Conservation (phyloP, 768 basidiomycete genomes). For the Clavaria fumosa region DNA sequence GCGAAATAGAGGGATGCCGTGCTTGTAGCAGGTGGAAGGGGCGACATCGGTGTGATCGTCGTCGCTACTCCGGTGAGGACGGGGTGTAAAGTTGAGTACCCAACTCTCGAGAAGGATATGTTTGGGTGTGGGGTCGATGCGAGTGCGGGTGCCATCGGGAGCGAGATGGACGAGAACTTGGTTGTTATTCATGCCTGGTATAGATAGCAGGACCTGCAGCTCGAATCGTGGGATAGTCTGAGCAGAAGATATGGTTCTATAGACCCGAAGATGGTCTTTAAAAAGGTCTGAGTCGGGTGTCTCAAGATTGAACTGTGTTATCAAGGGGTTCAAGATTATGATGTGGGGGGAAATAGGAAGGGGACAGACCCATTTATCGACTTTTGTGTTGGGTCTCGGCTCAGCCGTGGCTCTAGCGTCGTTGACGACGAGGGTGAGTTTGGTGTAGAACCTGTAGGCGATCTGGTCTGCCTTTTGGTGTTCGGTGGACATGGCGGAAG, state of each 20-base stretch:
- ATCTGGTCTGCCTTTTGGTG: conserved; percentile 70
- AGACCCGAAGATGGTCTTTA: conserved; percentile 43
- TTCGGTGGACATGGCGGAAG: conserved; percentile 28
- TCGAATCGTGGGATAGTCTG: conserved; percentile 35
- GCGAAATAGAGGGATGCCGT: conserved; percentile 69
- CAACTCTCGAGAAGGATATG: conserved; percentile 64
- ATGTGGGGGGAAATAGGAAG: not conserved
- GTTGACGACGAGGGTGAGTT: conserved; percentile 62
- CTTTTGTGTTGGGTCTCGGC: conserved; percentile 27
- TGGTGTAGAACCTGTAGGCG: conserved; percentile 68
- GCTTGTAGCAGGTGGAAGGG: conserved; percentile 70
- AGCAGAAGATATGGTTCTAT: conserved; percentile 38
- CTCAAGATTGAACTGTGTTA: conserved; percentile 71
- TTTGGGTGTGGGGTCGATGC: conserved; percentile 53
- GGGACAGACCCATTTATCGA: conserved; percentile 66
- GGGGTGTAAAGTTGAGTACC: conserved; percentile 25
- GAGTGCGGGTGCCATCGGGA: conserved; percentile 41
- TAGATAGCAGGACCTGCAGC: conserved; percentile 51
- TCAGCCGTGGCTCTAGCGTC: conserved; percentile 54
- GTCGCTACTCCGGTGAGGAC: conserved; percentile 4
- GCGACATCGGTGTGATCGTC: conserved; percentile 33
- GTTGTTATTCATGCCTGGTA: conserved; percentile 55
- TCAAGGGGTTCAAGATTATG: conserved; percentile 1
- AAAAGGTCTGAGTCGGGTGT: conserved; percentile 59
- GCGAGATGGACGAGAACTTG: conserved; percentile 57